Evolutionary conservation across 129 eudicot genomes (phyloP), one percentile per base, ranked within the genome.

Genomic region (Escallonia rubra): DNA sequence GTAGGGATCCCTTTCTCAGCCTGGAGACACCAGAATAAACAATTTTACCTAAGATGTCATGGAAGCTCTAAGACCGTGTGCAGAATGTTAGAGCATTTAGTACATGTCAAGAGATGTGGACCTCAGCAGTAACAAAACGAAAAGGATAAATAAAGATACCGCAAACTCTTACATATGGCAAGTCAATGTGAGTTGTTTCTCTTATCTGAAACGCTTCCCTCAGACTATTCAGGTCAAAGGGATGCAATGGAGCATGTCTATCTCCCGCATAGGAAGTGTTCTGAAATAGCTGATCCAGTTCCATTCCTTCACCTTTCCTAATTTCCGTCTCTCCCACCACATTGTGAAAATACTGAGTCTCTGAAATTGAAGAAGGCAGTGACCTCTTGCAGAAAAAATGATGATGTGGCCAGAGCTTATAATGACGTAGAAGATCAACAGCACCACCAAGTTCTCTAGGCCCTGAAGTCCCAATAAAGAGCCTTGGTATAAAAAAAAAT

Each of bases 281-380:
- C 71, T 80, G 78, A 43, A 83, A 44, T 43, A 89, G 88, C 67
- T 86, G 96, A 65, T 74, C 80, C 77, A 86, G 61, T 64, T 89
- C 81, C 90, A 89, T 86, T 44, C 94, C 96, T 59, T 86, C 90
- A 45, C 90, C 90, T 76, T 78, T 89, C 68, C 87, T 79, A 12
- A 89, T 78, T 52, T 81, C 80, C 49, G 82, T 74, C 60, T 80
- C 96, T 16, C 94, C 90, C 12, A 86, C 84, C 43, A 81, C 83
- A 71, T 83, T 78, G 50, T 59, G 76, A 58, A 89, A 86, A 82
- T 86, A 89, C 48, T 74, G 87, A 13, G 93, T 80, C 47, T 86
- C 93, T 13, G 82, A 77, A 58, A 86, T 79, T 34, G 87, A 81
- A 15, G 51, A 67, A 48, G 87, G 84, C 64, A 72, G 77, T 70